These are phyloP conservation scores for Scorias spongiosa DNA, from an alignment of 2,329 filamentous ascomycete species.

Conservation along the genomic window DNA sequence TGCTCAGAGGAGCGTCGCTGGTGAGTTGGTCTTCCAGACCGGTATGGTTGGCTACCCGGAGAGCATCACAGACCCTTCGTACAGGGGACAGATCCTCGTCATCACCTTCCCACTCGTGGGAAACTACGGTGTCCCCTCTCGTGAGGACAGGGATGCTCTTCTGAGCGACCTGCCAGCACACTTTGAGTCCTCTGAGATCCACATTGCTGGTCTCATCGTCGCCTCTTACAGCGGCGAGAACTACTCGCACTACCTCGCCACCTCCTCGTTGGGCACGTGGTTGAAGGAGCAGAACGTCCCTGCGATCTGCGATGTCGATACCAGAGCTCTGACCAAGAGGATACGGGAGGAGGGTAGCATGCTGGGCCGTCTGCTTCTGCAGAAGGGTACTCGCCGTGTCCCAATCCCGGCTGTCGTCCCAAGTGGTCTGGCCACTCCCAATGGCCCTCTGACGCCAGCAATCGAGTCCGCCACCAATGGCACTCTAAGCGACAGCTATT, in stretches of 20 bases:
- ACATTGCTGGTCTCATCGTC: constrained; percentile 81
- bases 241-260: constrained; percentile 85
- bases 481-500: constrained; percentile 8
- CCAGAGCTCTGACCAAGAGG: constrained; percentile 80
- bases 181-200: constrained; percentile 86
- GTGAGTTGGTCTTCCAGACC: constrained; percentile 97
- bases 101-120: constrained; percentile 90
- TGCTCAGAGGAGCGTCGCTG: constrained; percentile 82
- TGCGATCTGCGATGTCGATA: constrained; percentile 91
- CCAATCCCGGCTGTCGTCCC: constrained; percentile 24
- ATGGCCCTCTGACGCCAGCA: constrained; percentile 22
- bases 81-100: constrained; percentile 86
- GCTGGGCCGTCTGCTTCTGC: constrained; percentile 75
- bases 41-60: constrained; percentile 99
- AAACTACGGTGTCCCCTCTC: constrained; percentile 91
- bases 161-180: constrained; percentile 75
- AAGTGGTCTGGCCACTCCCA: constrained; percentile 14
- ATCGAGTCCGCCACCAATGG: constrained; percentile 21
- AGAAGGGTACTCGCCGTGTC: constrained; percentile 36
- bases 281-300: constrained; percentile 90
- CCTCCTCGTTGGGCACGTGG: constrained; percentile 84
- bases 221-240: constrained; percentile 89
- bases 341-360: constrained; percentile 92
- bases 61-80: constrained; percentile 75
- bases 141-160: constrained; percentile 70